Percentiles rank a stretch among this genome's conserved stretches.
Evolutionary conservation across 75 land plant genomes (phyloP).

Genomic region (Gnetum montanum): DNA sequence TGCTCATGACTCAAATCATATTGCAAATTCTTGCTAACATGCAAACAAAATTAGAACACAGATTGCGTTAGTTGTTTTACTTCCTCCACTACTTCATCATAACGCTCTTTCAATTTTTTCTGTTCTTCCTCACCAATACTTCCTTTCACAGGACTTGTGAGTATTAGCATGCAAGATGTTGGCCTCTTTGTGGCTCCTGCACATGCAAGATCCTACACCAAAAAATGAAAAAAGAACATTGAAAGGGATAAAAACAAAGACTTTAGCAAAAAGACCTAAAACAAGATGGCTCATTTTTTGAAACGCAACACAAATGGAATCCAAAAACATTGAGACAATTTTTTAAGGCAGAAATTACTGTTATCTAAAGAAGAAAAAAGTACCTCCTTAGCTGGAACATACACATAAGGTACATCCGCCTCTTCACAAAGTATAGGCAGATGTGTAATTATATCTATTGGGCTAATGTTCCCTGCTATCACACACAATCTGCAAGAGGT

Average conservation of each 20-base stretch:
- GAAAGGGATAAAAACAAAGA: not conserved
- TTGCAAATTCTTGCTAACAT: too few species aligned
- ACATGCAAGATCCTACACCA: slow-evolving; percentile 80
- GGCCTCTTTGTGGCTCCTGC: slow-evolving; percentile 93
- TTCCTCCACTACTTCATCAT: slow-evolving; percentile 52
- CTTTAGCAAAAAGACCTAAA: not conserved
- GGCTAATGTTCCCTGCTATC: slow-evolving; percentile 93
- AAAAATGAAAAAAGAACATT: not conserved
- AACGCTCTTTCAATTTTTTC: slow-evolving; percentile 59
- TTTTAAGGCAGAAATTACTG: not conserved
- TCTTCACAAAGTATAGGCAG: slow-evolving; percentile 97
- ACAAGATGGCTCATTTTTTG: too few species aligned
- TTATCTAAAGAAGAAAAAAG: not conserved
- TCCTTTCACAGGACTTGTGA: slow-evolving; percentile 74
- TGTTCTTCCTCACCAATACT: slow-evolving; percentile 54
- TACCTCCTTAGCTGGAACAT: slow-evolving; percentile 95
- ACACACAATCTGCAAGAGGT: slow-evolving; percentile 72
- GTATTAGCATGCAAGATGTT: slow-evolving; percentile 80
- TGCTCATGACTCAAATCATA: too few species aligned
- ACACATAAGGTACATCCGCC: slow-evolving; percentile 78
- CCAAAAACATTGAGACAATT: not conserved
- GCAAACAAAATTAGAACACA: slow-evolving; percentile 34
- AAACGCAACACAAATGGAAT: not conserved
- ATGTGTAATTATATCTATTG: slow-evolving; percentile 95
- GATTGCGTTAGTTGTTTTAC: slow-evolving; percentile 40